Base-by-base conservation (phyloP, 2,329 filamentous ascomycete species). In the Coniosporium tulheliwenetii region DNA sequence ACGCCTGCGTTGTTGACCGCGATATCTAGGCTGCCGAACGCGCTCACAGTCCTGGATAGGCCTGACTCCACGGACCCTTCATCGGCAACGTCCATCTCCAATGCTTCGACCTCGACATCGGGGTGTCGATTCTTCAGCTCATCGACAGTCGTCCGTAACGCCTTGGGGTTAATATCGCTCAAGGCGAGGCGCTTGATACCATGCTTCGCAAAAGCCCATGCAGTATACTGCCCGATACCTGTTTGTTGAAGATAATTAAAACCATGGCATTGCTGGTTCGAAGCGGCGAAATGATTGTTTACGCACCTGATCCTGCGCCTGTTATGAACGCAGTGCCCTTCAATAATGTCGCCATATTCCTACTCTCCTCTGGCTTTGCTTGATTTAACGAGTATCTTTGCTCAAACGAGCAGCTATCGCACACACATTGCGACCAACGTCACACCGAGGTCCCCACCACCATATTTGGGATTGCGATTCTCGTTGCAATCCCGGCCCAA, bases 1-100 rank as follows among this genome's bases (percentile, higher is more conserved):
- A 75, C 63, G 2, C 71, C 73, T 1, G 72, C 72, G 35, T 70
- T 69, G 48, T 76, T 75, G 39, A 75, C 61, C 0, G 69, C 70
- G 31, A 72, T 60, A 47, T 77, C 72, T 35, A 77, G 56, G 2
- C 71, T 58, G 8, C 70, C 70, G 50, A 75, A 75, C 38, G 57
- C 50, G 10, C 56, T 50, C 1, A 64, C 63, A 0, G 60, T 60
- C 37, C 60, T 50, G 1, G 55, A 53, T 7, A 76, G 52, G 14
- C 59, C 63, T 3, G 55, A 46, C n/a, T 64, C 59, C 5, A 75
- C 62, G 13, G 63, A 58, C 1, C 45, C 49, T 37, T 63, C 57
- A 32, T 64, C 54, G 10, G 60, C 55, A 5, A 75, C 69, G 48
- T 76, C 65, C 14, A 70, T 49, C 30, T 60, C 46, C 2, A 70